Conservation (phyloP, 2,329 filamentous ascomycete species). For the Cladorrhinum sp. region DNA sequence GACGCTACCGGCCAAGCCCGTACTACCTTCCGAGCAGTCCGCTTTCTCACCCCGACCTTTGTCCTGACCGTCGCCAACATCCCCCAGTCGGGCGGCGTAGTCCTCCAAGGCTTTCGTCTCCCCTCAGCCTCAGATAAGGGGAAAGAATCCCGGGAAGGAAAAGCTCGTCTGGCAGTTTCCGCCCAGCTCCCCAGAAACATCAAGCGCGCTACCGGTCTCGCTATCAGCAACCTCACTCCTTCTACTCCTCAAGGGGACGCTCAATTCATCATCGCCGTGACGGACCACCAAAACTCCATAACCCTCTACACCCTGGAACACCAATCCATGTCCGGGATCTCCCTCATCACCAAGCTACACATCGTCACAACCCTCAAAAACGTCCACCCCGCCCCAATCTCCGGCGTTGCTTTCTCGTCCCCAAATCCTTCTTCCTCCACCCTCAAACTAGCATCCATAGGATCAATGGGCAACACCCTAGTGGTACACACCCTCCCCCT, state of each 20-base stretch:
- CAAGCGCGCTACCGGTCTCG: conserved; percentile 73
- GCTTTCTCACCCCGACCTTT: conserved; percentile 58
- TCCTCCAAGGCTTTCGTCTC: conserved; percentile 56
- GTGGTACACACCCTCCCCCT: conserved; percentile 78
- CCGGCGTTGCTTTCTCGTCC: conserved; percentile 55
- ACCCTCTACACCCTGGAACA: conserved; percentile 76
- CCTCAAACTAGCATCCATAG: conserved; percentile 73
- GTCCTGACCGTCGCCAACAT: conserved; percentile 57
- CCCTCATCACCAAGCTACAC: conserved; percentile 51
- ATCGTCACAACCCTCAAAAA: conserved; percentile 52
- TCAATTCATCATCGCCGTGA: conserved; percentile 78
- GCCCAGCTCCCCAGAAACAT: conserved; percentile 63
- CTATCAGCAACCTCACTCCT: conserved; percentile 66
- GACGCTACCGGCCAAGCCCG: conserved; percentile 39
- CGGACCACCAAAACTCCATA: conserved; percentile 76
- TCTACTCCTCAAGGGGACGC: conserved; percentile 57
- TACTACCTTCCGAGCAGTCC: conserved; percentile 55
- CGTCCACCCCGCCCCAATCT: conserved; percentile 58
- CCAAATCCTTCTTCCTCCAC: conserved; percentile 50
- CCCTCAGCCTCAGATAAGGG: conserved; percentile 32
- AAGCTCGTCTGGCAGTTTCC: conserved; percentile 50
- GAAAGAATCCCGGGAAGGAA: conserved; percentile 25
- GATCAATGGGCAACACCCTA: conserved; percentile 72
- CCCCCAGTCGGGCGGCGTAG: conserved; percentile 55
- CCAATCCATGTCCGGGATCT: conserved; percentile 43